Base-by-base conservation (phyloP, 495 filamentous ascomycete genomes). In the Aspergillus olivimuriae region DNA sequence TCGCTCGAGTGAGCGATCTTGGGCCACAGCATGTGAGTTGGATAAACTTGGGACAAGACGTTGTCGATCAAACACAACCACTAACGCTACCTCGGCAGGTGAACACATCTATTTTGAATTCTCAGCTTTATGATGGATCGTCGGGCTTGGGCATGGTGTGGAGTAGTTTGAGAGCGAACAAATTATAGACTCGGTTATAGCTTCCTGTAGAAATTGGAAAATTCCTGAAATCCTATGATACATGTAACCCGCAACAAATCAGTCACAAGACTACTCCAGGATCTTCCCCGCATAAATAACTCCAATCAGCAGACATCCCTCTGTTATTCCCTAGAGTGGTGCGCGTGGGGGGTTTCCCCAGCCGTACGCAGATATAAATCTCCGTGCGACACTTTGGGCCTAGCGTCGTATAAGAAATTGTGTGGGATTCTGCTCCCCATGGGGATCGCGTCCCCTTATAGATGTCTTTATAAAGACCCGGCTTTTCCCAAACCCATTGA, bases 1-100 rank as follows among this genome's bases (percentile, higher is more conserved):
- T 46, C 2, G 11, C 10, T 7, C 23, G 20, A 33, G 43, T 46
- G 24, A 17, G 19, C 19, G 33, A 46, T 8, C 43, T 46, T 11
- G 33, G 26, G 11, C 8, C 10, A 10, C 32, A 39, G 5, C 43
- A 39, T 34, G 43, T 46, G 28, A 39, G 43, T 46, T 28, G 5
- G 24, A 11, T 5, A 28, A 28, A 11, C 24, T 5, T 28, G n/a
- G n/a, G n/a, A n/a, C n/a, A n/a, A n/a, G n/a, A n/a, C n/a, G n/a
- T n/a, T n/a, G n/a, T n/a, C n/a, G n/a, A n/a, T n/a, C n/a, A n/a
- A n/a, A n/a, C n/a, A n/a, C n/a, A n/a, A n/a, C n/a, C n/a, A n/a
- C n/a, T n/a, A n/a, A n/a, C n/a, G n/a, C n/a, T n/a, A n/a, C n/a
- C n/a, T n/a, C 24, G 11, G 11, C 24, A 28, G 24, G 24, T 28